A percentile compares a stretch with the other conserved stretches of the same genome.
These are phyloP conservation scores for Boechera retrofracta DNA, from an alignment of 345 rosid genomes.

Conservation along the genomic window DNA sequence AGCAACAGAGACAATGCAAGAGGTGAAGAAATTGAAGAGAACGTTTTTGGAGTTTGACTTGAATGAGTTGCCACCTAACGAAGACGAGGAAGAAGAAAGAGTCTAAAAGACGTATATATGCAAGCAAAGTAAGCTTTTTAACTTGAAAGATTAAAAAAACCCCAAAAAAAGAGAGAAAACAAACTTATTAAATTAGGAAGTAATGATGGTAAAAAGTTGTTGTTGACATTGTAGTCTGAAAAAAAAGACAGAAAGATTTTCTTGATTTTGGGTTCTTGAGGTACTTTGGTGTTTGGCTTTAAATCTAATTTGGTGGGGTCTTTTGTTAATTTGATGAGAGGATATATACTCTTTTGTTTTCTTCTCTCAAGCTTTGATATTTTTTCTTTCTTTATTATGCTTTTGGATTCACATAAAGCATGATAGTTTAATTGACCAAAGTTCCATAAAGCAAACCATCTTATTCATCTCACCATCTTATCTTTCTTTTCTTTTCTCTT, in stretches of 20 bases:
- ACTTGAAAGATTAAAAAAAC: not conserved
- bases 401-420: constrained; percentile 44
- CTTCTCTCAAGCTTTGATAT: constrained; percentile 39
- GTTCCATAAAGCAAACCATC: constrained; percentile 38
- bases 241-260: constrained; percentile 30
- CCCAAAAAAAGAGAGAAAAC: not conserved
- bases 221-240: constrained; percentile 39
- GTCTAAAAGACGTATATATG: constrained; percentile 45
- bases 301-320: constrained; percentile 42
- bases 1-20: constrained; percentile 39
- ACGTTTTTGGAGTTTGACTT: constrained; percentile 42
- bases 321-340: constrained; percentile 39
- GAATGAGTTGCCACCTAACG: constrained; percentile 46
- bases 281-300: constrained; percentile 38
- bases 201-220: constrained; percentile 36
- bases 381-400: constrained; percentile 32
- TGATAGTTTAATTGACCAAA: constrained; percentile 42
- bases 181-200: constrained; percentile 25
- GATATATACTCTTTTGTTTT: constrained; percentile 21
- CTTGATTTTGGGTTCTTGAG: constrained; percentile 17
- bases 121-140: constrained; percentile 38
- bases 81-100: constrained; percentile 41
- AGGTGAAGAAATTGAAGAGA: constrained; percentile 40
- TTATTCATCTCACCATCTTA: constrained; percentile 41
- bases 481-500: constrained; percentile 23